Percentiles rank a stretch among this genome's conserved stretches.
phyloP scores from a whole-genome alignment of 1,139 yeast species.

The Debaryomyces nepalensis region DNA sequence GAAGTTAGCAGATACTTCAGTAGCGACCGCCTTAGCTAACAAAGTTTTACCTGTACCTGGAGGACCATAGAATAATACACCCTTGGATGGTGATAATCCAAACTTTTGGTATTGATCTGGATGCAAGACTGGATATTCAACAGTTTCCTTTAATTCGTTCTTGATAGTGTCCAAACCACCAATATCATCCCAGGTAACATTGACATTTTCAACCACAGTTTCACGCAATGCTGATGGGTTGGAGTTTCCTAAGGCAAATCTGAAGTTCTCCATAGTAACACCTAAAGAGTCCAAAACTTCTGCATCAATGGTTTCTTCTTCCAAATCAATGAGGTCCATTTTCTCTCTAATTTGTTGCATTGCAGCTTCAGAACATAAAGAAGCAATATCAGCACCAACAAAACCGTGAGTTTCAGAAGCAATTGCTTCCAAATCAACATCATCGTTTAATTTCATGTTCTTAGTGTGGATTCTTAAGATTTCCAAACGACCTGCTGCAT shows the following conservation, averaged over 20 bases:
- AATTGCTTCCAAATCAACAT: conserved; percentile 92
- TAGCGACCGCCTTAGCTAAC: conserved; percentile 97
- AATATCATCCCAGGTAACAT: conserved; percentile 97
- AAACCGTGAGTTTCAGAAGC: conserved; percentile 87
- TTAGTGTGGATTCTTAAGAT: conserved; percentile 85
- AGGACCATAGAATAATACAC: conserved; percentile 98
- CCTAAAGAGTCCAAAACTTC: conserved; percentile 96
- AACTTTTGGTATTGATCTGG: conserved; percentile 98
- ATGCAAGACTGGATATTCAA: conserved; percentile 96
- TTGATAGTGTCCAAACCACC: conserved; percentile 97
- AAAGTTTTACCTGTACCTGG: conserved; percentile 99
- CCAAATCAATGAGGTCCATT: conserved; percentile 97
- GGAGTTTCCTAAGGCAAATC: conserved; percentile 96
- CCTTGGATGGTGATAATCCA: conserved; percentile 96
- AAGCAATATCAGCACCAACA: conserved; percentile 85
- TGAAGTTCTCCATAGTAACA: conserved; percentile 98
- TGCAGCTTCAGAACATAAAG: conserved; percentile 98
- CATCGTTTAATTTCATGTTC: conserved; percentile 95
- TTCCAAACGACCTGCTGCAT: conserved; percentile 97
- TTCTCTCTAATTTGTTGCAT: conserved; percentile 94
- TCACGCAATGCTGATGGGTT: conserved; percentile 99
- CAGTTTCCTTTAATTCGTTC: conserved; percentile 97
- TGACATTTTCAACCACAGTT: conserved; percentile 97
- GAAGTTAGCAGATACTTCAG: conserved; percentile 96
- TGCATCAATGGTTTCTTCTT: conserved; percentile 97